phyloP scores from a whole-genome alignment of 208 protist species.

The Trypanosoma cruzi region DNA sequence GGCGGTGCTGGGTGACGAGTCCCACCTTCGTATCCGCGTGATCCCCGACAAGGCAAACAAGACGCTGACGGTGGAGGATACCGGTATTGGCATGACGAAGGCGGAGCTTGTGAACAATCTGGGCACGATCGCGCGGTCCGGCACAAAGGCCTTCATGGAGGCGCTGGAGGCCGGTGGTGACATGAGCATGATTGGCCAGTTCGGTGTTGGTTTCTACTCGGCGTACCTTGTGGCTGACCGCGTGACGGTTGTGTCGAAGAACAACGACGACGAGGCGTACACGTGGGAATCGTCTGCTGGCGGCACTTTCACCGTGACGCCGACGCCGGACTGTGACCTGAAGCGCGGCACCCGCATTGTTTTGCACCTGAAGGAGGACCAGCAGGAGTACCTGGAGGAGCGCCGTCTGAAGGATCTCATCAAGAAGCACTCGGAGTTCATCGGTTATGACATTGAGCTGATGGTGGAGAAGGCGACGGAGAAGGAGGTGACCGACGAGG shows the following conservation, averaged over 20 bases:
- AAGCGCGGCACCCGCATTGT: too few relatives aligned
- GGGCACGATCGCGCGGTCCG: constrained; percentile 98
- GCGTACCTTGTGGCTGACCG: constrained; percentile 98
- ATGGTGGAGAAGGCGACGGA: too few relatives aligned
- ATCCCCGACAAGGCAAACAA: constrained; percentile 96
- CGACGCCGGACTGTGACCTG: too few relatives aligned
- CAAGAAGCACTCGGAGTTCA: too few relatives aligned
- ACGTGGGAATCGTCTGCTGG: constrained; percentile 98
- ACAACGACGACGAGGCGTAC: constrained; percentile 97
- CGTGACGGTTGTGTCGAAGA: constrained; percentile 97
- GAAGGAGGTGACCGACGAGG: too few relatives aligned
- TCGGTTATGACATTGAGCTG: too few relatives aligned
- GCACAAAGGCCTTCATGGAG: constrained; percentile 99
- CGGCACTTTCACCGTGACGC: constrained; percentile 97
- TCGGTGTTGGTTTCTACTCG: too few relatives aligned
- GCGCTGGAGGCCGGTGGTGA: constrained; percentile 96
- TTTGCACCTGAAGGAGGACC: too few relatives aligned
- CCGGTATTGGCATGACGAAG: constrained; percentile 99
- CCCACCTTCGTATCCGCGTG: constrained; percentile 96
- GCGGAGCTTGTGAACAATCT: constrained; percentile 98
- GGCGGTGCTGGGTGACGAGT: constrained; percentile 88
- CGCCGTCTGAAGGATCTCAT: too few relatives aligned
- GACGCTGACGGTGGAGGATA: constrained; percentile 96
- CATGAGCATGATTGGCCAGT: constrained; percentile 99
- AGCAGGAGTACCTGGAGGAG: too few relatives aligned